Evolutionary conservation across 768 basidiomycete genomes (phyloP).

Genomic region (Naganishia kalamii): DNA sequence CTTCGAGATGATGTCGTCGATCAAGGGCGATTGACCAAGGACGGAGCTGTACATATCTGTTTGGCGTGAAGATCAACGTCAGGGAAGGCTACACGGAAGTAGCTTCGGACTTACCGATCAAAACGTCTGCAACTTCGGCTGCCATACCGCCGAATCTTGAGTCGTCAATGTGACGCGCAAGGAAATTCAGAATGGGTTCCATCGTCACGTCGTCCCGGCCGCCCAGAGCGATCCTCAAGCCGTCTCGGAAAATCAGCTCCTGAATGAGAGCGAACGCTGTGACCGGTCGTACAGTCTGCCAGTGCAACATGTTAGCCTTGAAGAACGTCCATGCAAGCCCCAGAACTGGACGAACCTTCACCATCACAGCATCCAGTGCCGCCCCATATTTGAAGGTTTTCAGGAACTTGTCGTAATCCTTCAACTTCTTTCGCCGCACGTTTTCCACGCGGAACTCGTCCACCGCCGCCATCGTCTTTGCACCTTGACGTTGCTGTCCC

Average conservation of each 20-base stretch:
- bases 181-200: conserved; percentile 79
- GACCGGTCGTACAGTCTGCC: conserved; percentile 70
- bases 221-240: conserved; percentile 71
- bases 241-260: conserved; percentile 88
- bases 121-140: conserved; percentile 67
- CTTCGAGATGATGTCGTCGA: conserved; percentile 76
- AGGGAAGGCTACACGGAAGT: background rate
- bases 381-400: conserved; percentile 92
- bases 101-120: conserved; percentile 62
- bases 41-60: conserved; percentile 86
- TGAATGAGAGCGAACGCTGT: conserved; percentile 85
- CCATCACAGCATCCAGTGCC: conserved; percentile 83
- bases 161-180: conserved; percentile 77
- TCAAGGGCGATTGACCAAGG: conserved; percentile 86
- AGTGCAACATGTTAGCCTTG: background rate
- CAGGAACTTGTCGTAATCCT: conserved; percentile 79
- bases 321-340: background rate
- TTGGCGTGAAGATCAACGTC: background rate
- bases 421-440: conserved; percentile 62
- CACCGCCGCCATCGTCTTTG: conserved; percentile 32
- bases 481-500: conserved; percentile 7
- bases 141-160: conserved; percentile 88
- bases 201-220: conserved; percentile 89
- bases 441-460: conserved; percentile 75
- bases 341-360: conserved; percentile 55